A percentile compares a stretch with the other conserved stretches of the same genome.
Conservation (phyloP, 768 basidiomycete species). For the Phylloporus sp. region DNA sequence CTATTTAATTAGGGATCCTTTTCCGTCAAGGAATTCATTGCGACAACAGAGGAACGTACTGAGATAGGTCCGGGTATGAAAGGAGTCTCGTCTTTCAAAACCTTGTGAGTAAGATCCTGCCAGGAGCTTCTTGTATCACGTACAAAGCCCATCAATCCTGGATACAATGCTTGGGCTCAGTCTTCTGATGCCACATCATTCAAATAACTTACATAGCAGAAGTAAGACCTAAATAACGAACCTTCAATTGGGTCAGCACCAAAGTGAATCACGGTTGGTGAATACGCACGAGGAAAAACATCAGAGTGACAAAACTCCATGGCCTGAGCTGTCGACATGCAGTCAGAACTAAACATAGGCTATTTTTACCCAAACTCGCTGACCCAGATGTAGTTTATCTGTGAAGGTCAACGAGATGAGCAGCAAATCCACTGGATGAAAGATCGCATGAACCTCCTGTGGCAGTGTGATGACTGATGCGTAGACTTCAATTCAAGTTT, state of each 20-base stretch:
- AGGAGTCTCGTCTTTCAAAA: conserved; percentile 9
- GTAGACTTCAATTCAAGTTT: not conserved
- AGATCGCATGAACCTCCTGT: conserved; percentile 10
- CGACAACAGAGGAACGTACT: not conserved
- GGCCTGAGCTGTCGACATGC: conserved; percentile 6
- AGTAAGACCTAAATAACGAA: conserved; percentile 15
- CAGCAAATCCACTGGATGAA: not conserved
- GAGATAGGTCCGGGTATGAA: conserved; percentile 17
- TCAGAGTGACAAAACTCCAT: conserved; percentile 12
- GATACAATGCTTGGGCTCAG: not conserved
- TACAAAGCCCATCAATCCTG: conserved; percentile 10
- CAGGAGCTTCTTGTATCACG: not conserved
- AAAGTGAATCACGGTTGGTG: not conserved
- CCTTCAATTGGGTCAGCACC: conserved; percentile 6
- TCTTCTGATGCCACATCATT: not conserved
- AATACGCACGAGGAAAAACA: conserved; percentile 18
- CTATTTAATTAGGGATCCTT: conserved; percentile 1
- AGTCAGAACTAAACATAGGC: not conserved
- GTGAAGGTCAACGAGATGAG: not conserved
- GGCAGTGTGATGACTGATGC: conserved; percentile 15
- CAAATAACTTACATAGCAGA: conserved; percentile 7
- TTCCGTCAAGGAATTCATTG: not conserved
- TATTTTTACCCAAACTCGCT: not conserved
- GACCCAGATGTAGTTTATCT: conserved; percentile 21
- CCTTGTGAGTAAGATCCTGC: not conserved